Percentiles rank a stretch among this genome's conserved stretches.
Evolutionary conservation across 164 flowering plant genomes (phyloP).

Genomic region (Santalum album): DNA sequence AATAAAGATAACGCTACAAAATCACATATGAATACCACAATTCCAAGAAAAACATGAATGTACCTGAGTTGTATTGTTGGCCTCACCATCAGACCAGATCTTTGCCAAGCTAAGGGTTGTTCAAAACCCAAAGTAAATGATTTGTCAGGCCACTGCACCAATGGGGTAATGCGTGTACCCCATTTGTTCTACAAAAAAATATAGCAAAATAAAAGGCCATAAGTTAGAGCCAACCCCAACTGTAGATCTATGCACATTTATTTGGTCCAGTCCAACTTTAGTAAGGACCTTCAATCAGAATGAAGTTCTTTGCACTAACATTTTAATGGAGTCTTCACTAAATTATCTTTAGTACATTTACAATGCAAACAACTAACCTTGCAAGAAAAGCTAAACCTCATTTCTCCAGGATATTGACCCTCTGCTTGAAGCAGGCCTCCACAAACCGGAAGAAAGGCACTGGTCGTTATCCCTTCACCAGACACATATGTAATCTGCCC

Average conservation of each 20-base stretch:
- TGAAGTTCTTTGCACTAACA: neutral
- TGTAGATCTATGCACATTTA: too few relatives aligned
- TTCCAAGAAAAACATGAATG: too few relatives aligned
- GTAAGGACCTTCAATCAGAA: neutral
- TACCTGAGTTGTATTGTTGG: conserved; percentile 86
- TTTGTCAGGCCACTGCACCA: conserved; percentile 86
- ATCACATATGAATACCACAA: too few relatives aligned
- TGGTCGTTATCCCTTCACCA: conserved; percentile 88
- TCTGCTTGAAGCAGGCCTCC: conserved; percentile 97
- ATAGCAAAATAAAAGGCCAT: too few relatives aligned
- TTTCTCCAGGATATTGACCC: conserved; percentile 95
- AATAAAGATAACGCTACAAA: too few relatives aligned
- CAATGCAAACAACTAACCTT: conserved; percentile 43
- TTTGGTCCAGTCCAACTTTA: neutral
- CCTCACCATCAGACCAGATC: conserved; percentile 80
- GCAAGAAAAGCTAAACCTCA: conserved; percentile 77
- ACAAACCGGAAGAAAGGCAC: conserved; percentile 74
- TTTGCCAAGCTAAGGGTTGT: conserved; percentile 90
- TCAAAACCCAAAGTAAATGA: conserved; percentile 65
- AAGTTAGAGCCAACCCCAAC: too few relatives aligned
- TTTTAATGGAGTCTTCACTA: too few relatives aligned
- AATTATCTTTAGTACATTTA: neutral
- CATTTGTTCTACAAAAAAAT: conserved; percentile 56
- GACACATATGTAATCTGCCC: conserved; percentile 92
- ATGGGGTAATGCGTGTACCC: conserved; percentile 87